Evolutionary conservation across 805 yeast genomes (phyloP).

Genomic region (Kodamaea hsintzibuensis): DNA sequence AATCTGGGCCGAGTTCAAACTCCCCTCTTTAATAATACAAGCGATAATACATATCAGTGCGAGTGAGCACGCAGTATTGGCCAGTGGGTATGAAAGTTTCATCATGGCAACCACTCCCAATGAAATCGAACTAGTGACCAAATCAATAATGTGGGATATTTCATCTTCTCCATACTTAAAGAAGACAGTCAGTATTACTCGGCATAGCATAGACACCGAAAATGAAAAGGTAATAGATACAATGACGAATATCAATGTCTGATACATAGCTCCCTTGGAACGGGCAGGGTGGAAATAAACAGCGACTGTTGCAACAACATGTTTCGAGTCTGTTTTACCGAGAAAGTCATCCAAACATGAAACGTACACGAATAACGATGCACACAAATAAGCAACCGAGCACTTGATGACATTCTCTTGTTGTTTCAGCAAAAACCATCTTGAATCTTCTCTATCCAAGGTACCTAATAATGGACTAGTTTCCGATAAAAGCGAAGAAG

Average conservation of each 20-base stretch:
- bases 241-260: conserved; percentile 63
- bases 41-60: conserved; percentile 72
- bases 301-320: conserved; percentile 77
- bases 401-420: conserved; percentile 52
- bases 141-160: conserved; percentile 52
- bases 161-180: conserved; percentile 48
- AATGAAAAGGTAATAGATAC: conserved; percentile 56
- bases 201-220: conserved; percentile 50
- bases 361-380: conserved; percentile 71
- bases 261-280: conserved; percentile 78
- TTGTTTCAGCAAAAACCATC: neutral
- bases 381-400: conserved; percentile 70
- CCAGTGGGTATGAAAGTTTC: conserved; percentile 67
- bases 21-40: conserved; percentile 73
- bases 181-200: conserved; percentile 49
- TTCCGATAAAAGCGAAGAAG: conserved; percentile 10
- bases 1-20: conserved; percentile 55
- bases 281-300: conserved; percentile 85
- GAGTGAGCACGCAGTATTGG: conserved; percentile 78
- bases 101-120: conserved; percentile 67
- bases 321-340: conserved; percentile 74
- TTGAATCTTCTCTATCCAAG: neutral
- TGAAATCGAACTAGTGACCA: conserved; percentile 53
- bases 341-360: conserved; percentile 48
- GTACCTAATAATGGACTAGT: neutral